These are phyloP conservation scores for Microdochium trichocladiopsis DNA, from an alignment of 2,329 filamentous ascomycete species.

Conservation along the genomic window DNA sequence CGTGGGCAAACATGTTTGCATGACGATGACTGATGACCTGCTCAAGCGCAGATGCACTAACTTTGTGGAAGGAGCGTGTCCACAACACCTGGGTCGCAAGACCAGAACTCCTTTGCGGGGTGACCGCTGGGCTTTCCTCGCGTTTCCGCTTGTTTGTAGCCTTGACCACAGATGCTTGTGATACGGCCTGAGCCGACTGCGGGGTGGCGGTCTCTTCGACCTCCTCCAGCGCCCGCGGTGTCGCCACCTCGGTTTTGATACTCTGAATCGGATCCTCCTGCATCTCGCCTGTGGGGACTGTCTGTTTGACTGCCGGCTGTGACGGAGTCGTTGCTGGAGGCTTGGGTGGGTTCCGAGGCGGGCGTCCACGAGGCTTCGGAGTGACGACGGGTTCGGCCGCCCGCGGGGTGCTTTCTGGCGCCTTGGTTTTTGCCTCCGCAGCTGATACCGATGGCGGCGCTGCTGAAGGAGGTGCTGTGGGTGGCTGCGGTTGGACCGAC, in stretches of 20 bases:
- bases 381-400: slow-evolving; percentile 13
- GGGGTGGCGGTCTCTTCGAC: slow-evolving; percentile 48
- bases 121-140: slow-evolving; percentile 39
- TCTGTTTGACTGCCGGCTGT: neutral
- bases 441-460: slow-evolving; percentile 10
- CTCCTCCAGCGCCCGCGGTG: slow-evolving; percentile 47
- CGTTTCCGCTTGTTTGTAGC: slow-evolving; percentile 48
- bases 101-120: slow-evolving; percentile 30
- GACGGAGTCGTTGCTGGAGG: slow-evolving; percentile 17
- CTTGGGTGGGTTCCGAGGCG: slow-evolving; percentile 27
- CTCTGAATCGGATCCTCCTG: slow-evolving; percentile 27
- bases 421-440: slow-evolving; percentile 23
- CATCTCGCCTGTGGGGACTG: slow-evolving; percentile 25
- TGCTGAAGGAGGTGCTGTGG: neutral
- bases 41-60: slow-evolving; percentile 66
- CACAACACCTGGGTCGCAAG: slow-evolving; percentile 65
- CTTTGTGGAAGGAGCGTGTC: slow-evolving; percentile 69
- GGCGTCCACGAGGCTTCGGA: slow-evolving; percentile 19
- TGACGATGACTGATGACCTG: slow-evolving; percentile 71
- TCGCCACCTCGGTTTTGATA: slow-evolving; percentile 54
- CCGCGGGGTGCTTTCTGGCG: slow-evolving; percentile 19
- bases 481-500: neutral
- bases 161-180: slow-evolving; percentile 28
- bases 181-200: slow-evolving; percentile 36
- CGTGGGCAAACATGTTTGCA: slow-evolving; percentile 72